Base-by-base conservation (phyloP, 495 filamentous ascomycete genomes). In the Daldinia bambusicola region DNA sequence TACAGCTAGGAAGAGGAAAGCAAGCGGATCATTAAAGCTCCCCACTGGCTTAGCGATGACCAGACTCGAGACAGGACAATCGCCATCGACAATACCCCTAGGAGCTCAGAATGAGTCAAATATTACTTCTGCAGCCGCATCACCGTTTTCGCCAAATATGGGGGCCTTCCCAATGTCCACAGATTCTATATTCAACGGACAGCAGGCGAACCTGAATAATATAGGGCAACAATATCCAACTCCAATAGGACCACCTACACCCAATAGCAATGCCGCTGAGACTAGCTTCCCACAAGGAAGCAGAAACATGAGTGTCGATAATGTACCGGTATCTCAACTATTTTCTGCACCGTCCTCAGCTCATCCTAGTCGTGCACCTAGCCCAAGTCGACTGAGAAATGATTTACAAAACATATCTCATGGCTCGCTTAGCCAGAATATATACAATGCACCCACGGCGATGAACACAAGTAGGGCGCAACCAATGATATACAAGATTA, bases 41-140 rank as follows among this genome's bases (percentile, higher is more conserved):
- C 89, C 92, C 1, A 87, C 81, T 6, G 89, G 87, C 45, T 77
- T 97, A 72, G 86, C 88, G 13, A 97, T 96, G 93, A 97, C 93
- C 0, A 88, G 85, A 62, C 80, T 93, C 14, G 90, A 93, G 67
- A 86, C 82, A 8, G 75, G 80, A 37, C 84, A 87, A 51, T 72
- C 82, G 34, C 51, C 69, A 8, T 51, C 61, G 13, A 62, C 76
- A 55, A 76, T 83, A 55, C 76, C 64, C 61, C 72, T 75, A 55
- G 78, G 76, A 45, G 20, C 59, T 50, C 58, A 72, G 9, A 63
- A 76, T 80, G 60, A 84, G 50, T 75, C 83, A 18, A 73, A 77
- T 12, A 40, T 75, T 13, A 74, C 71, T 30, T 81, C 83, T 13
- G 66, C 77, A 12, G 76, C 77, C 5, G 79, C 77, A 9, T 84